A percentile compares a stretch with the other conserved stretches of the same genome.
phyloP scores from a whole-genome alignment of 148 eudicot genomes.

The Vaccinium myrtillus region DNA sequence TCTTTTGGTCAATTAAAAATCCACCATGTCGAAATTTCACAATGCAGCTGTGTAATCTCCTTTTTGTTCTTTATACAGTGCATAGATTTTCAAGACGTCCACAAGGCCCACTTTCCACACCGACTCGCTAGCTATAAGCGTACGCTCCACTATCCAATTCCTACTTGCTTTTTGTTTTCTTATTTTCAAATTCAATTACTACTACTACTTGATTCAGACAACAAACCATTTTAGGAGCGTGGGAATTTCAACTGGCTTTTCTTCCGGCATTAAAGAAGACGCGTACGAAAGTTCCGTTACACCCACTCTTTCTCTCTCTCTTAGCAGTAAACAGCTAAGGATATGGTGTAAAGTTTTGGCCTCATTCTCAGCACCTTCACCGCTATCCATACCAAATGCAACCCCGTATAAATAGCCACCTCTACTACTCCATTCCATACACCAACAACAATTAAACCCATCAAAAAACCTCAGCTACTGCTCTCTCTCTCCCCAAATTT shows the following conservation, averaged over 20 bases:
- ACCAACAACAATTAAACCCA: background rate
- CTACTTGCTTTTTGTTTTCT: too few species aligned
- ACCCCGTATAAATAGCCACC: slow-evolving; percentile 2
- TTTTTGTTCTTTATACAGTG: too few species aligned
- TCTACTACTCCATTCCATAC: background rate
- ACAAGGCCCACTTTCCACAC: too few species aligned
- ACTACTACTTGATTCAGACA: background rate
- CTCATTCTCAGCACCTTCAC: background rate
- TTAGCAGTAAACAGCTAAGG: background rate
- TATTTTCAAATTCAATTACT: too few species aligned
- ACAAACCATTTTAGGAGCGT: background rate
- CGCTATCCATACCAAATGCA: background rate
- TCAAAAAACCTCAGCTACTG: background rate
- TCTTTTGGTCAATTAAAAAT: background rate
- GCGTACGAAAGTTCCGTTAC: background rate
- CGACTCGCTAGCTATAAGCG: too few species aligned
- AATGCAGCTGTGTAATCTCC: background rate
- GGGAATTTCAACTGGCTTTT: background rate
- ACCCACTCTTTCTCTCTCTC: background rate
- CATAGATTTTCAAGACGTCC: too few species aligned
- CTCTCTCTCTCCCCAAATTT: background rate
- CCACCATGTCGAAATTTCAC: background rate
- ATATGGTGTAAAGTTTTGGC: background rate
- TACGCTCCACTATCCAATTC: too few species aligned
- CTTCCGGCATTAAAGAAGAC: background rate